These are phyloP conservation scores for Pestalotiopsis sp. DNA, from an alignment of 2,329 filamentous ascomycete genomes.

Conservation along the genomic window DNA sequence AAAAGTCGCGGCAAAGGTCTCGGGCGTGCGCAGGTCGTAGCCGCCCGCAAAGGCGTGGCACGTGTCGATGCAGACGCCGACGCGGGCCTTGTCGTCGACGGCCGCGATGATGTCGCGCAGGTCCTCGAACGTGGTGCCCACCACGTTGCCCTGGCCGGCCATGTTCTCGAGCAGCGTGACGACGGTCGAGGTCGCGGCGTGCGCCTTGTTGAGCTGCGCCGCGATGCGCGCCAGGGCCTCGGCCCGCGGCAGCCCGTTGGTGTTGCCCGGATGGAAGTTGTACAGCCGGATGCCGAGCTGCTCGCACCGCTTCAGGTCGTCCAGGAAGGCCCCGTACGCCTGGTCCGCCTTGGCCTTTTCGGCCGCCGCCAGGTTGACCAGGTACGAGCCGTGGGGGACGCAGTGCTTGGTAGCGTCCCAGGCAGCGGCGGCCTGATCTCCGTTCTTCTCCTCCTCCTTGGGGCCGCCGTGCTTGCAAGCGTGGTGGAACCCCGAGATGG, in stretches of 20 bases:
- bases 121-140: constrained; percentile 86
- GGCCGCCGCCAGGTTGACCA: constrained; percentile 90
- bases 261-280: constrained; percentile 95
- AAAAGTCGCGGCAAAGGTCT: constrained; percentile 74
- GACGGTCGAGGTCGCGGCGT: constrained; percentile 74
- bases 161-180: constrained; percentile 93
- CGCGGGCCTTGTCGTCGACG: constrained; percentile 78
- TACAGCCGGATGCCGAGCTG: constrained; percentile 86
- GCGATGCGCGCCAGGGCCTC: constrained; percentile 81
- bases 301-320: constrained; percentile 86
- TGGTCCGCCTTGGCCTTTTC: constrained; percentile 81
- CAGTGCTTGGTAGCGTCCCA: constrained; percentile 75
- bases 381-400: constrained; percentile 92
- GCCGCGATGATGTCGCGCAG: constrained; percentile 80
- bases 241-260: constrained; percentile 66
- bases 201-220: constrained; percentile 78
- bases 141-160: constrained; percentile 85
- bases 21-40: constrained; percentile 81
- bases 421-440: constrained; percentile 58
- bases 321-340: constrained; percentile 83
- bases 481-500: constrained; percentile 69
- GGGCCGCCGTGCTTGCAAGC: constrained; percentile 56
- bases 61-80: constrained; percentile 95
- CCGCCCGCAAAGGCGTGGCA: constrained; percentile 96
- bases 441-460: neutral